phyloP scores from a whole-genome alignment of 169 alveolate species.

The Plasmodium malariae region DNA sequence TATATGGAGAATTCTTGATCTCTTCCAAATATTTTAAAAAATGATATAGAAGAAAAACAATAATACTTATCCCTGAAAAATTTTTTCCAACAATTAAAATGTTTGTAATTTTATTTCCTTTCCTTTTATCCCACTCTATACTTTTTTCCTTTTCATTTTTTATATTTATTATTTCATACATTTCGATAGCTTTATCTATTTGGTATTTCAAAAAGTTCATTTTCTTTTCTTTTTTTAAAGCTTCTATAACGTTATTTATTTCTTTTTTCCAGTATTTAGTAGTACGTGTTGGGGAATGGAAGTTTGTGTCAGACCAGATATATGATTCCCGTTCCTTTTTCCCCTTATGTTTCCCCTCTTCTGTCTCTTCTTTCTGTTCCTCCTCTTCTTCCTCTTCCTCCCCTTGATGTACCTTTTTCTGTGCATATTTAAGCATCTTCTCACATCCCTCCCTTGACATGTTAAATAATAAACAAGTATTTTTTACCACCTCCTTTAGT shows the following conservation, averaged over 20 bases:
- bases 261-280: constrained; percentile 6
- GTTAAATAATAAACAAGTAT: constrained; percentile 19
- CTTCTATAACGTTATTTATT: background rate
- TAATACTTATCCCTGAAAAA: constrained; percentile 36
- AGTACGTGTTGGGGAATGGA: background rate
- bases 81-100: constrained; percentile 34
- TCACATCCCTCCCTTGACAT: background rate
- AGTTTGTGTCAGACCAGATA: background rate
- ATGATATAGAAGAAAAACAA: constrained; percentile 3
- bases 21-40: constrained; percentile 1
- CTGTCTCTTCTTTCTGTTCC: background rate
- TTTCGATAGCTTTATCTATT: constrained; percentile 20
- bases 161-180: constrained; percentile 11
- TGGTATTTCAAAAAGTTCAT: constrained; percentile 43
- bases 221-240: constrained; percentile 16
- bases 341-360: background rate
- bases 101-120: constrained; percentile 7
- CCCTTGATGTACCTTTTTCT: constrained; percentile 8
- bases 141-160: background rate
- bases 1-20: background rate
- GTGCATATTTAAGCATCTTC: constrained; percentile 13
- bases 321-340: background rate
- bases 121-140: background rate
- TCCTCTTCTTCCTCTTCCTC: constrained; percentile 20
- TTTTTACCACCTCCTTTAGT: constrained; percentile 4